Evolutionary conservation across 1,284 basidiomycete genomes (phyloP), one percentile per base, ranked within the genome.

Genomic region (Abortiporus biennis): DNA sequence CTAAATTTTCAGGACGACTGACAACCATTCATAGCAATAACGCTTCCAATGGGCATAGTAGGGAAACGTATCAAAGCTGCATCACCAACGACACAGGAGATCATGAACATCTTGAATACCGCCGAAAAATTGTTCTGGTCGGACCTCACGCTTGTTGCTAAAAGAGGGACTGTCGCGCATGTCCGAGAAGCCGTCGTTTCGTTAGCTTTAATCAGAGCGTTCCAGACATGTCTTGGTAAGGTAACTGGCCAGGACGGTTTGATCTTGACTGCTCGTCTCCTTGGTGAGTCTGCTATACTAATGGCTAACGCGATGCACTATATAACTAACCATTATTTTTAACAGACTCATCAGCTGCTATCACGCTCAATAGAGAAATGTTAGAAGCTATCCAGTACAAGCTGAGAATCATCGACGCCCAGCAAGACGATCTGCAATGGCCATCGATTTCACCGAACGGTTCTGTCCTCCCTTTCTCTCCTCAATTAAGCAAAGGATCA

Each of bases 321-420:
- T 8, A 22, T 6, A 16, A 22, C 17, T 16, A 4, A 19, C 39
- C 25, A 24, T 20, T 16, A 19, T 42, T 42, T 40, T 23, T 11
- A 24, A 27, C 50, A 85, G 85, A 91, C 62, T 70, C 68, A 43
- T 80, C 78, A 20, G 67, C 81, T 0, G 78, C 85, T 11, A 76
- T 93, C 38, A 91, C 90, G 0, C 68, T 94, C 1, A 78, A 82
- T 11, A 74, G 87, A 21, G 92, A 96, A 58, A 76, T 88, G 68
- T 57, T 87, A 3, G 85, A 88, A 49, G 74, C 73, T 15, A 80
- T 86, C 23, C 66, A 71, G 2, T 65, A 78, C 54, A 89, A 92
- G 59, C 78, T 85, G 44, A 63, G 70, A 4, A 55, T 64, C 15
- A 35, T 54, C 1, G 57, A 58, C 2, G 47, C 57, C 9, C n/a